Conservation (phyloP, 768 basidiomycete genomes). For the Sporobolomyces pararoseus region DNA sequence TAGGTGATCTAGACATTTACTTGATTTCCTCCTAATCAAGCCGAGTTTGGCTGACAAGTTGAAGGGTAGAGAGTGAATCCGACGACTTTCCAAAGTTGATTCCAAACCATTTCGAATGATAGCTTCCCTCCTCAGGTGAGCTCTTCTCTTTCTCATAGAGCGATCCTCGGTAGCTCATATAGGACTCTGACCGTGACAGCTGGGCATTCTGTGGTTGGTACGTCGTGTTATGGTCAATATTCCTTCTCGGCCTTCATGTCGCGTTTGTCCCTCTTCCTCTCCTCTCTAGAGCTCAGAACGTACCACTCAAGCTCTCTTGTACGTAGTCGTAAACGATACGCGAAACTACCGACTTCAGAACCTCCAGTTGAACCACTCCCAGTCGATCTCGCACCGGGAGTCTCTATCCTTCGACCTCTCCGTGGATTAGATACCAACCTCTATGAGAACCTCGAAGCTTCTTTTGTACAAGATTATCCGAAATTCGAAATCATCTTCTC, state of each 20-base stretch:
- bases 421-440: constrained; percentile 94
- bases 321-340: constrained; percentile 69
- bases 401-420: constrained; percentile 87
- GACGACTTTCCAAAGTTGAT: not conserved
- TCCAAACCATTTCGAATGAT: constrained; percentile 4
- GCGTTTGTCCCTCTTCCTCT: constrained; percentile 57
- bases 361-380: constrained; percentile 53
- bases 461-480: constrained; percentile 84
- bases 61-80: not conserved
- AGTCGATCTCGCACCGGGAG: constrained; percentile 60
- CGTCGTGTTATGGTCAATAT: constrained; percentile 60
- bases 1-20: constrained; percentile 23
- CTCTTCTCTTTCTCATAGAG: too few relatives aligned
- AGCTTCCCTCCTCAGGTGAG: constrained; percentile 18
- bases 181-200: not conserved
- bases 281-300: not conserved
- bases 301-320: not conserved
- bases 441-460: constrained; percentile 91
- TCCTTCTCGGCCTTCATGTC: constrained; percentile 63
- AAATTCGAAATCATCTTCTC: constrained; percentile 81
- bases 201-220: constrained; percentile 56
- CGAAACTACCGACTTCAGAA: constrained; percentile 64
- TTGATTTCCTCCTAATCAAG: not conserved
- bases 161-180: too few relatives aligned
- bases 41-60: too few relatives aligned